Conservation (phyloP, 164 flowering plant species). For the Santalum album region DNA sequence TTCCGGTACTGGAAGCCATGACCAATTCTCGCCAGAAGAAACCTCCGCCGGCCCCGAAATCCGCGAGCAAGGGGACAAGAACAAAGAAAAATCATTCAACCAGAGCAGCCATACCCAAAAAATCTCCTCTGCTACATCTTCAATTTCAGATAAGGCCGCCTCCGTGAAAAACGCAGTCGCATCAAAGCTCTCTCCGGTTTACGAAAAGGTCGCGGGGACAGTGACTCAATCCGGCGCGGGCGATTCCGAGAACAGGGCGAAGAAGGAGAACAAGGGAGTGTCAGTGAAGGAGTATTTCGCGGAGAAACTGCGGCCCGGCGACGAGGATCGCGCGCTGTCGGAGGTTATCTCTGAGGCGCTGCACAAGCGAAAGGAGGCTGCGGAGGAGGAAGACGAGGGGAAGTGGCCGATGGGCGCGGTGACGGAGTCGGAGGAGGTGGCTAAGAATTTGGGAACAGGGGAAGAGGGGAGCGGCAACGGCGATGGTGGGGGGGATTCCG, state of each 20-base stretch:
- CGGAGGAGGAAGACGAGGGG: constrained; percentile 2
- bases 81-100: not conserved
- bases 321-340: constrained; percentile 62
- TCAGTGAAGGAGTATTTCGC: constrained; percentile 32
- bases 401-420: constrained; percentile 10
- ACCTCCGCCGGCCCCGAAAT: not conserved
- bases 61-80: not conserved
- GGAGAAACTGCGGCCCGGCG: constrained; percentile 61
- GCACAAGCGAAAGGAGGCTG: constrained; percentile 16
- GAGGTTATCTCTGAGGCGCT: constrained; percentile 40
- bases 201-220: too few species aligned
- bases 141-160: constrained; percentile 17
- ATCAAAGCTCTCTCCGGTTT: constrained; percentile 8
- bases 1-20: constrained; percentile 41
- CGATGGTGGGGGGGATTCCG: too few species aligned
- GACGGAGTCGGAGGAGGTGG: too few species aligned
- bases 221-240: not conserved
- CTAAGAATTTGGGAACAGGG: not conserved
- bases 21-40: constrained; percentile 47
- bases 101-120: constrained; percentile 18
- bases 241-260: not conserved
- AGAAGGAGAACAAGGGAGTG: constrained; percentile 27
- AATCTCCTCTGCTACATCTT: constrained; percentile 22
- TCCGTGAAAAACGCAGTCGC: constrained; percentile 19
- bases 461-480: not conserved